phyloP scores from a whole-genome alignment of 2,329 filamentous ascomycete species.

The Stagonosporopsis tanaceti region DNA sequence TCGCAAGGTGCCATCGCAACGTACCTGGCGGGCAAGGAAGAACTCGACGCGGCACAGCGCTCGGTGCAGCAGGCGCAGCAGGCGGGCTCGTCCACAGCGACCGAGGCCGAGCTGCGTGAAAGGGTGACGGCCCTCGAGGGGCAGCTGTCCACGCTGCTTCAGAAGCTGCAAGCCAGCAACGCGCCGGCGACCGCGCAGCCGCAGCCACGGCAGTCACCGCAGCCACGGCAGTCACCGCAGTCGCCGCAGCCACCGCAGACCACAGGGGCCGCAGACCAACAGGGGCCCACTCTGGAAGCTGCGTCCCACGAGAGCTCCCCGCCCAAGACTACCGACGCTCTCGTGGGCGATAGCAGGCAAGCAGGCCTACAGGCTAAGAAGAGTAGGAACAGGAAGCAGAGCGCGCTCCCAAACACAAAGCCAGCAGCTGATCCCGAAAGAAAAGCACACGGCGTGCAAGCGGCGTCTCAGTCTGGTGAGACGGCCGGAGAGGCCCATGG shows the following conservation, averaged over 20 bases:
- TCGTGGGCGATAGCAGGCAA: background rate
- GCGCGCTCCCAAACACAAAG: background rate
- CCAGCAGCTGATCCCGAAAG: no score
- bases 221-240: background rate
- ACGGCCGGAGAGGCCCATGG: background rate
- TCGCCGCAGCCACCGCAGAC: background rate
- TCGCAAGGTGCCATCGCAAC: background rate
- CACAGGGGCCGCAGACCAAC: background rate
- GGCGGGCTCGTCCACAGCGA: background rate
- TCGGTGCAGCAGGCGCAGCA: background rate
- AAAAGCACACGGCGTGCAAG: background rate
- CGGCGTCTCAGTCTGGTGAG: background rate
- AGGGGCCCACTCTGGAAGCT: no score
- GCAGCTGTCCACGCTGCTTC: slow-evolving; percentile 8
- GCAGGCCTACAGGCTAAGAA: no score
- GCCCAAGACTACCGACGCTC: background rate
- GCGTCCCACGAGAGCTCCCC: no score
- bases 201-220: background rate
- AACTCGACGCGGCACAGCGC: background rate
- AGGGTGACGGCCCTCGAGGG: slow-evolving; percentile 2
- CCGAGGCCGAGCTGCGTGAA: slow-evolving; percentile 4
- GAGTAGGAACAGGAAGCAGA: no score
- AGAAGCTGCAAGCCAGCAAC: background rate
- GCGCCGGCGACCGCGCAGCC: background rate
- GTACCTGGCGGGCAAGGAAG: background rate